Conservation (phyloP, 495 filamentous ascomycete genomes). For the Penicillium canescens region DNA sequence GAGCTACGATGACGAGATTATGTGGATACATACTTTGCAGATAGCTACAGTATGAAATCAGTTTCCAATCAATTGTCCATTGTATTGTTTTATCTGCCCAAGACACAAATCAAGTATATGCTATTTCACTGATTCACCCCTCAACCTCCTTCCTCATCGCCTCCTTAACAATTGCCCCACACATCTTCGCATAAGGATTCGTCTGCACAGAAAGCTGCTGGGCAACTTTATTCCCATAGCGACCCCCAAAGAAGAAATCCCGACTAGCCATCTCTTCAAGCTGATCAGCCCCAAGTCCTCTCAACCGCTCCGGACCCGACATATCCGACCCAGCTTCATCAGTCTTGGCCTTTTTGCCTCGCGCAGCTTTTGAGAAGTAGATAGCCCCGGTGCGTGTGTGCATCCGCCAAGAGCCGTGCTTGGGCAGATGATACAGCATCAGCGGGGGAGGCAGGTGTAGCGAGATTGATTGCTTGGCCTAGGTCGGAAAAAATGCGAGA, state of each 20-base stretch:
- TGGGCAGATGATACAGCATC: conserved; percentile 58
- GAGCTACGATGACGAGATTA: background rate
- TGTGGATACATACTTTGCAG: conserved; percentile 7
- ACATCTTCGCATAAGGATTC: conserved; percentile 88
- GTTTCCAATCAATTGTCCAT: conserved; percentile 1
- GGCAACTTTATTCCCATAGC: conserved; percentile 77
- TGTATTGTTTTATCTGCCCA: background rate
- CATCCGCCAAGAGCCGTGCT: conserved; percentile 63
- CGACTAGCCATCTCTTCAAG: conserved; percentile 72
- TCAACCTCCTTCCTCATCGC: conserved; percentile 74
- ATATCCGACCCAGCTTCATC: background rate
- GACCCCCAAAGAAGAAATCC: conserved; percentile 73
- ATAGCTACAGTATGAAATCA: conserved; percentile 9
- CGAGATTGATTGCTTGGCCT: conserved; percentile 63
- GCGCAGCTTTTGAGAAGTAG: conserved; percentile 64
- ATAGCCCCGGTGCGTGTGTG: conserved; percentile 76
- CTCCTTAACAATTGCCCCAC: conserved; percentile 83
- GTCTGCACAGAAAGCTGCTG: conserved; percentile 74
- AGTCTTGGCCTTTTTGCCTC: conserved; percentile 33
- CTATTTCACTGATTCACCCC: conserved; percentile 10
- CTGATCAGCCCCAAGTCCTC: conserved; percentile 45
- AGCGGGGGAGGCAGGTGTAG: conserved; percentile 52
- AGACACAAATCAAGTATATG: background rate
- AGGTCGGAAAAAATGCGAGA: conserved; percentile 60
- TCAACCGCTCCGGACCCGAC: conserved; percentile 34